Conservation (phyloP, 345 rosid genomes). For the Gossypium anomalum region DNA sequence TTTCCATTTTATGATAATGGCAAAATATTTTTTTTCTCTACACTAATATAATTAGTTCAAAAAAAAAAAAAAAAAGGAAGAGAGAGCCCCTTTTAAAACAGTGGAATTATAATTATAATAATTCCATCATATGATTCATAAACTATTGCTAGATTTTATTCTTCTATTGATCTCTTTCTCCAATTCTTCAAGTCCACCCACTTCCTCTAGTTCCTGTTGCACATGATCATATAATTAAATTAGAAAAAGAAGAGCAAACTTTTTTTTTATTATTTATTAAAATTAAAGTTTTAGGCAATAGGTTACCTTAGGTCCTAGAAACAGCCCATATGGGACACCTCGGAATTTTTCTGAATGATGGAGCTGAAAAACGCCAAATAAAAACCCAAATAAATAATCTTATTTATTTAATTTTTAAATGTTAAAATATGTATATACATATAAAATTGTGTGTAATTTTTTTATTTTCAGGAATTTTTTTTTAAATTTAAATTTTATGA, state of each 20-base stretch:
- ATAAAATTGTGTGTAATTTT: too few species aligned
- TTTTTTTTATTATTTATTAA: too few species aligned
- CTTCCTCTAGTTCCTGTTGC: constrained; percentile 68
- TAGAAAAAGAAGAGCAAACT: too few species aligned
- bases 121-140: constrained; percentile 1
- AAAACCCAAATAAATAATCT: not conserved
- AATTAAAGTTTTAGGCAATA: not conserved
- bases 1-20: not conserved
- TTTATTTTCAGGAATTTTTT: too few species aligned
- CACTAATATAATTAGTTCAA: not conserved
- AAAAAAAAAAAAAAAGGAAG: not conserved
- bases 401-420: too few species aligned
- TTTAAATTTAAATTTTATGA: too few species aligned
- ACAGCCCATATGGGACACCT: constrained; percentile 92
- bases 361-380: constrained; percentile 40
- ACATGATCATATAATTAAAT: not conserved
- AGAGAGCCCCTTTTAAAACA: not conserved
- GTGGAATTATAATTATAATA: not conserved
- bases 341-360: constrained; percentile 82
- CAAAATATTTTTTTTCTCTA: not conserved
- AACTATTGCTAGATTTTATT: constrained; percentile 36
- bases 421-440: too few species aligned
- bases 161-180: constrained; percentile 66
- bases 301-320: constrained; percentile 64
- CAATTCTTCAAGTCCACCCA: constrained; percentile 71